phyloP scores from a whole-genome alignment of 2,329 filamentous ascomycete genomes.

The Epichloe bromicola region DNA sequence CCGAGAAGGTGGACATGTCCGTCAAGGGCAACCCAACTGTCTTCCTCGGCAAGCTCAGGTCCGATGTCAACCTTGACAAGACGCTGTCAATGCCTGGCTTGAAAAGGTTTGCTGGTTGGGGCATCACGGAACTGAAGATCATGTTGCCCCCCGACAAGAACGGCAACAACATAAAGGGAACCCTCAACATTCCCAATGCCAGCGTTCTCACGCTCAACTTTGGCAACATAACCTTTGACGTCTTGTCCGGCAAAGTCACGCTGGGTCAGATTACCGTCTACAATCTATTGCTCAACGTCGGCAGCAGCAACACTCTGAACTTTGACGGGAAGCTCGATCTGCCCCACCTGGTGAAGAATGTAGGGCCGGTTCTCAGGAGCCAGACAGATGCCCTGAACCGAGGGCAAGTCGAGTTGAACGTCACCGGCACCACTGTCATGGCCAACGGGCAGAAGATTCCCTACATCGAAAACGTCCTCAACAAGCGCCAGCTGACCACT shows the following conservation, averaged over 20 bases:
- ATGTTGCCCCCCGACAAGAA: conserved; percentile 24
- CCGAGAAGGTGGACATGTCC: conserved; percentile 22
- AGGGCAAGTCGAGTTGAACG: conserved; percentile 28
- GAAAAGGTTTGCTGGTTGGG: conserved; percentile 26
- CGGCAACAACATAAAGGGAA: conserved; percentile 29
- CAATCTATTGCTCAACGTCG: conserved; percentile 26
- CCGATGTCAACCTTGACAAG: conserved; percentile 26
- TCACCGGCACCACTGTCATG: conserved; percentile 27
- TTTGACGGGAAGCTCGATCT: conserved; percentile 30
- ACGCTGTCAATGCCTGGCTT: conserved; percentile 26
- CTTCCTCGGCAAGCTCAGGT: conserved; percentile 26
- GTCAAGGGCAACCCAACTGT: conserved; percentile 23
- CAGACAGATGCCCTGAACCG: conserved; percentile 23
- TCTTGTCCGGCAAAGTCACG: conserved; percentile 25
- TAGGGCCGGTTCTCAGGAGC: conserved; percentile 24
- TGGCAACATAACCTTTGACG: conserved; percentile 32
- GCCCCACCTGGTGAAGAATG: conserved; percentile 26
- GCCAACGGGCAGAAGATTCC: conserved; percentile 29
- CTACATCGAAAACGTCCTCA: conserved; percentile 31
- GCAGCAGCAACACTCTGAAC: conserved; percentile 29
- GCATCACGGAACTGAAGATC: conserved; percentile 24
- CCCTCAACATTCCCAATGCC: conserved; percentile 31
- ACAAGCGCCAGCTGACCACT: conserved; percentile 22
- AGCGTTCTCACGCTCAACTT: conserved; percentile 29
- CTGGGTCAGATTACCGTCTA: conserved; percentile 26